Base-by-base conservation (phyloP, 352 stramenopile genomes). In the Aphanomyces invadans region DNA sequence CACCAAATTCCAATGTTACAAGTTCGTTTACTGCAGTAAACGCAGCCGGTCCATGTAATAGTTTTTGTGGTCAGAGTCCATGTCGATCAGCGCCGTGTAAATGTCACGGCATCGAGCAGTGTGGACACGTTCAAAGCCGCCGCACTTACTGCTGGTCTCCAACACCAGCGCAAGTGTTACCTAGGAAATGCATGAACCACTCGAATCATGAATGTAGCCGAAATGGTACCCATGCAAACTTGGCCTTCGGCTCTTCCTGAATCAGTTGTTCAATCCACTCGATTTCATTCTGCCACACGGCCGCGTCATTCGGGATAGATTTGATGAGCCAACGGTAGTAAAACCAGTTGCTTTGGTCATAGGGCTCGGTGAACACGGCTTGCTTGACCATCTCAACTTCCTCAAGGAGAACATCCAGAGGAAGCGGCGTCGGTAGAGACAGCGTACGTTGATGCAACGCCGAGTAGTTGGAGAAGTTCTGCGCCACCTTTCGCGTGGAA, bases 401-500 rank as follows among this genome's bases (percentile, higher is more conserved):
- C 3, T 89, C 74, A 26, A 80, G 77, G 3, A 94, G 23, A 9
- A 78, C 56, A 29, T 87, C 81, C 0, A 71, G 70, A 7, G 78
- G 74, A 48, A 89, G 66, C 9, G 83, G 81, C 10, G 76, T 68
- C 0, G 71, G 72, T 9, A 92, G 70, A 17, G 72, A 71, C 29
- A 90, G 79, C 31, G 68, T 89, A 29, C 83, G 78, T 21, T 90
- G 76, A 57, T 92, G 83, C 45, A 90, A 73, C 3, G 83, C 95
- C 61, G 95, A 99, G 76, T 98, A 99, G 73, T 99, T 99, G 55
- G 90, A 98, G 68, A 98, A 99, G 68, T 99, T 99, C 51, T 98
- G 80, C 73, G 97, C 76, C 56, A 99, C 98, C 71, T 98, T 97
- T 29, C 85, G 69, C n/a, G 78, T 91, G 12, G 95, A 97, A 73